These are phyloP conservation scores for Aspergillus novofumigatus DNA, from an alignment of 2,329 filamentous ascomycete genomes.

Conservation along the genomic window DNA sequence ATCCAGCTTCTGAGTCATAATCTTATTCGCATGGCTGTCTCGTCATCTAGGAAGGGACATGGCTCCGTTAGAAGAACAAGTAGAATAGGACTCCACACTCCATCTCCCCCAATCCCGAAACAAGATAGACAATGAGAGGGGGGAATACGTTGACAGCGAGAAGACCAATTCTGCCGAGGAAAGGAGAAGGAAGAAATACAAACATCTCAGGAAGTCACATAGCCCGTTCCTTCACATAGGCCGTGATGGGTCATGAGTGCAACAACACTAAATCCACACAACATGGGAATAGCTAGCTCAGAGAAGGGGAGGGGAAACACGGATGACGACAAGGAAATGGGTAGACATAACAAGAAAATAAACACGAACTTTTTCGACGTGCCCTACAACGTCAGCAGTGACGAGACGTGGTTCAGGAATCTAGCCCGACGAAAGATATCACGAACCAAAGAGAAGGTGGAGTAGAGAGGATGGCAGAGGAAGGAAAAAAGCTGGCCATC, in stretches of 20 bases:
- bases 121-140: conserved; percentile 19
- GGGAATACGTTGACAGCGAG: conserved; percentile 13
- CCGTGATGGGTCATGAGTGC: conserved; percentile 32
- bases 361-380: conserved; percentile 35
- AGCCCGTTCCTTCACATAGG: conserved; percentile 30
- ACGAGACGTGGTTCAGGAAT: conserved; percentile 29
- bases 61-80: conserved; percentile 22
- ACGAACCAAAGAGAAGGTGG: conserved; percentile 22
- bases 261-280: conserved; percentile 30
- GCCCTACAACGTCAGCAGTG: conserved; percentile 31
- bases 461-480: conserved; percentile 11
- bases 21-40: conserved; percentile 25
- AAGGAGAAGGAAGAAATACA: conserved; percentile 7
- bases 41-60: conserved; percentile 22
- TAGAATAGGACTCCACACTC: conserved; percentile 25
- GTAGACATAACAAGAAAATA: conserved; percentile 11
- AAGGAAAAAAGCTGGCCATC: conserved; percentile 19
- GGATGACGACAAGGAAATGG: conserved; percentile 16
- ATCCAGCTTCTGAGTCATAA: conserved; percentile 13
- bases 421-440: conserved; percentile 27
- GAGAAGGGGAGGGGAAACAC: conserved; percentile 25
- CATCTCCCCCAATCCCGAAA: conserved; percentile 19
- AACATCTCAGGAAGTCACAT: conserved; percentile 9
- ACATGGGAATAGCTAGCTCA: conserved; percentile 28
- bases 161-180: conserved; percentile 4